Percentiles rank a stretch among this genome's conserved stretches.
phyloP scores from a whole-genome alignment of 2,329 filamentous ascomycete genomes.

The Xylariales sp. region DNA sequence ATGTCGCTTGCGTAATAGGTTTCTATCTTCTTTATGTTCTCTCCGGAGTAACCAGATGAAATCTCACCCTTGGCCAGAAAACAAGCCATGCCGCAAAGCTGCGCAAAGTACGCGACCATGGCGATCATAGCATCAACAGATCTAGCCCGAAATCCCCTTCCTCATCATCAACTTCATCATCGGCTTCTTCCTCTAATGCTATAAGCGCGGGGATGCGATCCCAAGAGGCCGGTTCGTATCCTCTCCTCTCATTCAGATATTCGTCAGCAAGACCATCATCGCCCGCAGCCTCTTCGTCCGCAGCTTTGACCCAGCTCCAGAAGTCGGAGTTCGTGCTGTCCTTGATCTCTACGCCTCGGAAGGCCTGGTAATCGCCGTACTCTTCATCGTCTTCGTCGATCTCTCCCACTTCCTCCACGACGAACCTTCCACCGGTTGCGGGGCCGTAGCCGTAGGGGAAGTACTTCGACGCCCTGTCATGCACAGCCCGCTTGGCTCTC shows the following conservation, averaged over 20 bases:
- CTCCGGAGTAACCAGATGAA: too few species aligned
- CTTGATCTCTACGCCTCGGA: constrained; percentile 20
- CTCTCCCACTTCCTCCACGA: constrained; percentile 41
- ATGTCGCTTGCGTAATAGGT: too few species aligned
- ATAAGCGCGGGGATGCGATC: constrained; percentile 56
- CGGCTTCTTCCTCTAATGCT: constrained; percentile 14
- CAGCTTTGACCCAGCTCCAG: constrained; percentile 22
- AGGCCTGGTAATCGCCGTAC: constrained; percentile 35
- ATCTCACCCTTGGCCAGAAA: too few species aligned
- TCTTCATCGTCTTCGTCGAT: constrained; percentile 34
- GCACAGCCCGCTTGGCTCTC: constrained; percentile 31
- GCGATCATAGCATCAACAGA: too few species aligned
- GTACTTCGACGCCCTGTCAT: constrained; percentile 38
- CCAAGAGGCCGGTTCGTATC: constrained; percentile 2
- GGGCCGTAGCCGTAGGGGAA: constrained; percentile 43
- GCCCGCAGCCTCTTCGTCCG: constrained; percentile 13
- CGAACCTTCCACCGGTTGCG: constrained; percentile 35
- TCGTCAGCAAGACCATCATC: constrained; percentile 6
- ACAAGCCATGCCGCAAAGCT: too few species aligned
- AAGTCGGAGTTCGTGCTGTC: constrained; percentile 15
- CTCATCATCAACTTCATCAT: neutral
- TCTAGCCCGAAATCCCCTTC: constrained; percentile 5
- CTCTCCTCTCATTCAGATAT: constrained; percentile 10
- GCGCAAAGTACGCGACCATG: too few species aligned
- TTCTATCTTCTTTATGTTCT: too few species aligned